Percentiles rank a stretch among this genome's conserved stretches.
phyloP scores from a whole-genome alignment of 139 green algal genomes.

The Dunaliella sp. region DNA sequence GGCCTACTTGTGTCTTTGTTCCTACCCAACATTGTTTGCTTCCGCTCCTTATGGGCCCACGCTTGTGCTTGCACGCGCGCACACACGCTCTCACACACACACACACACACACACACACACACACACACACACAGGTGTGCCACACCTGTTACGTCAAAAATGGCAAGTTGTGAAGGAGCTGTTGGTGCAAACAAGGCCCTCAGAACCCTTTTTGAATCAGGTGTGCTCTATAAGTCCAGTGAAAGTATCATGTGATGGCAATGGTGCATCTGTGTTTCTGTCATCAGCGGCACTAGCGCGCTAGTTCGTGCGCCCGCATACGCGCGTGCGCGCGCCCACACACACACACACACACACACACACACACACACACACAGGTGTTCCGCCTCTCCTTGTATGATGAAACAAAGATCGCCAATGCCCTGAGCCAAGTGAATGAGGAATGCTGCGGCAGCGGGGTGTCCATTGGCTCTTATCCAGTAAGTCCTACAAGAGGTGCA shows the following conservation, averaged over 20 bases:
- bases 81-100: not conserved
- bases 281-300: too few relatives aligned
- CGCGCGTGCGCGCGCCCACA: too few relatives aligned
- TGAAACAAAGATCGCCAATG: constrained; percentile 54
- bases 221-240: too few relatives aligned
- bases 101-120: not conserved
- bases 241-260: too few relatives aligned
- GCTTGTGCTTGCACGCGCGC: not conserved
- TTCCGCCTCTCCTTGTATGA: constrained; percentile 33
- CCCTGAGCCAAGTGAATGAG: constrained; percentile 48
- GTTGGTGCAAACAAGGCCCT: constrained; percentile 34
- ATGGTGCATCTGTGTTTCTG: too few relatives aligned
- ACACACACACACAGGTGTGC: constrained; percentile 52
- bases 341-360: too few relatives aligned
- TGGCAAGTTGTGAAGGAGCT: constrained; percentile 55
- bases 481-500: too few relatives aligned
- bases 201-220: constrained; percentile 60
- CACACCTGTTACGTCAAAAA: constrained; percentile 67
- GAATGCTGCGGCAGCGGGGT: constrained; percentile 44
- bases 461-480: constrained; percentile 65
- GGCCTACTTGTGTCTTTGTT: too few relatives aligned
- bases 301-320: too few relatives aligned
- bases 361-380: constrained; percentile 17
- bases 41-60: too few relatives aligned
- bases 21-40: too few relatives aligned